phyloP scores from a whole-genome alignment of 352 stramenopile species.

The Pythium dissotocum region DNA sequence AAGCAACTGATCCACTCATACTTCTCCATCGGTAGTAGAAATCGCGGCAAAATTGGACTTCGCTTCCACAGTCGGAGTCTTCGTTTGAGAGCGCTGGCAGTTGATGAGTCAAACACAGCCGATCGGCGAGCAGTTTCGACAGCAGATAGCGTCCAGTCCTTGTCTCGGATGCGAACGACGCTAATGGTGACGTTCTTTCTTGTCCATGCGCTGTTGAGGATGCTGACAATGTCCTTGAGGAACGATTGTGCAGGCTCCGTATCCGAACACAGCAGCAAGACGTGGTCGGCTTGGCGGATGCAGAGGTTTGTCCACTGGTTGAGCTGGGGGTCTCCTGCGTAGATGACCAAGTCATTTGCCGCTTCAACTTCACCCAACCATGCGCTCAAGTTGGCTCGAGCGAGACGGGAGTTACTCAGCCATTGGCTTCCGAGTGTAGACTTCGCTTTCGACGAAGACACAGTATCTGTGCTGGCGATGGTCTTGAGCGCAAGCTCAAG shows the following conservation, averaged over 20 bases:
- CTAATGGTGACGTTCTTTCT: conserved; percentile 74
- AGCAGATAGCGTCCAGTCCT: conserved; percentile 71
- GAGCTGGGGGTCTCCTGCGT: conserved; percentile 71
- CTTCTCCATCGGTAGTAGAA: conserved; percentile 80
- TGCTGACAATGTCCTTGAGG: conserved; percentile 68
- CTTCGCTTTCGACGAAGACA: conserved; percentile 74
- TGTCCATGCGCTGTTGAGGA: conserved; percentile 69
- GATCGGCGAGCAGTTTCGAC: conserved; percentile 46
- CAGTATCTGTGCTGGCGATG: conserved; percentile 58
- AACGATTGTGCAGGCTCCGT: conserved; percentile 62
- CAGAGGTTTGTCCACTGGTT: conserved; percentile 84
- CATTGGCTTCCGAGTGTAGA: conserved; percentile 67
- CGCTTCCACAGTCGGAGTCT: conserved; percentile 57
- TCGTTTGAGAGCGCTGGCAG: conserved; percentile 55
- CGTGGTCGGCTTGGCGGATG: conserved; percentile 83
- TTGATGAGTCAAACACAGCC: conserved; percentile 49
- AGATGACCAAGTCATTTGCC: conserved; percentile 76
- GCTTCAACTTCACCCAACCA: conserved; percentile 86
- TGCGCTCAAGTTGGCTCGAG: conserved; percentile 64
- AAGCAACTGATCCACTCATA: conserved; percentile 87
- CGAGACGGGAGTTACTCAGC: conserved; percentile 66
- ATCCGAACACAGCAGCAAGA: conserved; percentile 81
- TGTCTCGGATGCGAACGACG: conserved; percentile 75
- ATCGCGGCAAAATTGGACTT: conserved; percentile 62
- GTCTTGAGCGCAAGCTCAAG: conserved; percentile 65